A percentile compares a stretch with the other conserved stretches of the same genome.
These are phyloP conservation scores for Paramecium sonneborni DNA, from an alignment of 73 alveolate genomes.

Conservation along the genomic window DNA sequence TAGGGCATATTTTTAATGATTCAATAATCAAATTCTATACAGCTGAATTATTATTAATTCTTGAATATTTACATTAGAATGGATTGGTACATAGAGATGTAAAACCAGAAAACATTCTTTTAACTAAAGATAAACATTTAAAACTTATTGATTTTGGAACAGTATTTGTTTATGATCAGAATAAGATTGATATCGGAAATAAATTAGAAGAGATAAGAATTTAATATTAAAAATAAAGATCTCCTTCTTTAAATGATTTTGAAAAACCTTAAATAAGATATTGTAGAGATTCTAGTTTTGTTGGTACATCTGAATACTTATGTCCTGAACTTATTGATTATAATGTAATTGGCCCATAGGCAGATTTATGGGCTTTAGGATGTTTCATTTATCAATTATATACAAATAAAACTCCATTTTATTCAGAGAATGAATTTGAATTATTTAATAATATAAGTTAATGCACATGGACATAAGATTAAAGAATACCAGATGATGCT, in stretches of 20 bases:
- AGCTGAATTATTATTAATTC: conserved; percentile 11
- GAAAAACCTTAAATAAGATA: not conserved
- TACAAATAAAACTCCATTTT: not conserved
- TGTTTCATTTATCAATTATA: not conserved
- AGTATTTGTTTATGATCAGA: not conserved
- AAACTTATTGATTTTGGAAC: conserved; percentile 36
- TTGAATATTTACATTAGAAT: conserved; percentile 33
- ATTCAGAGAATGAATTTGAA: not conserved
- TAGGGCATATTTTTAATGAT: not conserved
- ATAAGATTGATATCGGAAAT: not conserved
- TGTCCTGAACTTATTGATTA: not conserved
- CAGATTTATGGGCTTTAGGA: not conserved
- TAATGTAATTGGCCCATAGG: not conserved
- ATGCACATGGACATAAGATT: not conserved
- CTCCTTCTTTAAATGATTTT: not conserved
- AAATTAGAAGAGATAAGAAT: not conserved
- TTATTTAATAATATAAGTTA: not conserved
- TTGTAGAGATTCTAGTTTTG: not conserved
- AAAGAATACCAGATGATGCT: not conserved
- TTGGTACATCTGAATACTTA: not conserved
- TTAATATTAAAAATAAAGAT: not conserved
- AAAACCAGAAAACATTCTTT: conserved; percentile 15
- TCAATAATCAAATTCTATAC: not conserved
- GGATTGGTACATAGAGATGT: conserved; percentile 46
- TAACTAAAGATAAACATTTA: conserved; percentile 24